These are phyloP conservation scores for Macadamia integrifolia DNA, from an alignment of 164 flowering plant species.

Conservation along the genomic window DNA sequence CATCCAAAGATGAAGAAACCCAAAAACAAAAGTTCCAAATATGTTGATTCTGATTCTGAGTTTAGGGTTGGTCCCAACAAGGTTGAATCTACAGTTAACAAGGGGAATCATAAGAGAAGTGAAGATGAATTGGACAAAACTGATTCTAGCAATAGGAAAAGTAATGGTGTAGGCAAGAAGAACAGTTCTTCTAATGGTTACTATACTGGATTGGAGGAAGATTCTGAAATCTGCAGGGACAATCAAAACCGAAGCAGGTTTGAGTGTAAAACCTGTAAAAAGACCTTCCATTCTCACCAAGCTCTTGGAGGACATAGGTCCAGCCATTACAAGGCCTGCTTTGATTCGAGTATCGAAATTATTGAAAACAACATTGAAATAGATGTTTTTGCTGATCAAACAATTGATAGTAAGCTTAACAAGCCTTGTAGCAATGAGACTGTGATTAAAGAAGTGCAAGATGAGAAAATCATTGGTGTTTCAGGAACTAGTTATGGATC, in stretches of 20 bases:
- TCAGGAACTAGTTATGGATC: constrained; percentile 20
- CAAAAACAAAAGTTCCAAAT: neutral
- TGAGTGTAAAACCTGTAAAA: constrained; percentile 44
- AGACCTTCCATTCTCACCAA: constrained; percentile 46
- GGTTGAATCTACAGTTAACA: constrained; percentile 26
- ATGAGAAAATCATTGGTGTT: neutral
- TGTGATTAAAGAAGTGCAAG: constrained; percentile 5
- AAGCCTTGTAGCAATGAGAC: constrained; percentile 18
- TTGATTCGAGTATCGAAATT: constrained; percentile 31
- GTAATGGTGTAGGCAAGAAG: too few relatives aligned
- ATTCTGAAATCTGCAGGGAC: constrained; percentile 12
- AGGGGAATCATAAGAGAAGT: constrained; percentile 8
- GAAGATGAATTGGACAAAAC: constrained; percentile 9
- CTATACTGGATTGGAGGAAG: too few relatives aligned
- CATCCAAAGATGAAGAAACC: too few relatives aligned
- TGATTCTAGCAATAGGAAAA: constrained; percentile 19
- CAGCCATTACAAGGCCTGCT: constrained; percentile 37
- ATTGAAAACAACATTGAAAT: constrained; percentile 38
- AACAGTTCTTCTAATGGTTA: too few relatives aligned
- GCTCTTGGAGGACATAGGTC: constrained; percentile 61
- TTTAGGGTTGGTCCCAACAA: constrained; percentile 21
- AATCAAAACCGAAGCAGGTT: constrained; percentile 34
- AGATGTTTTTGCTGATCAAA: constrained; percentile 20
- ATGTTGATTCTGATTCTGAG: constrained; percentile 27
- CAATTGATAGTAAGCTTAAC: constrained; percentile 13